phyloP scores from a whole-genome alignment of 345 rosid genomes.

The Populus deltoides region DNA sequence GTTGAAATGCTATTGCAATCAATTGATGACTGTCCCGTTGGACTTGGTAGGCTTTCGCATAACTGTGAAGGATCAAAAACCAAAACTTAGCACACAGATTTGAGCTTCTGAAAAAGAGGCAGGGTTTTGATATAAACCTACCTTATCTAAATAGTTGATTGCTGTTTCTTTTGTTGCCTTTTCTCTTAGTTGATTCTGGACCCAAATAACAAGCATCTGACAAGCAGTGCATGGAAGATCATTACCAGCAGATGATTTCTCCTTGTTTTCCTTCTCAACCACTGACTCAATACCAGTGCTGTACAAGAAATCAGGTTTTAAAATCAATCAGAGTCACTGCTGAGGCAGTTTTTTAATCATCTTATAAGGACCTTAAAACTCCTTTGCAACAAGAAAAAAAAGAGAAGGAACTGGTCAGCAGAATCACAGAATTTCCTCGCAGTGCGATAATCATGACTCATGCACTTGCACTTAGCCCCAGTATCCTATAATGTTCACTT shows the following conservation, averaged over 20 bases:
- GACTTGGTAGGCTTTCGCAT: conserved; percentile 71
- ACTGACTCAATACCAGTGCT: conserved; percentile 43
- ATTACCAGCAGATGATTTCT: conserved; percentile 23
- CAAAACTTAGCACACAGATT: not conserved
- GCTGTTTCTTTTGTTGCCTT: conserved; percentile 52
- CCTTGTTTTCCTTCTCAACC: conserved; percentile 35
- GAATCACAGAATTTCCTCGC: not conserved
- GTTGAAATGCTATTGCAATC: conserved; percentile 43
- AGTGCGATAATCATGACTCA: too few species aligned
- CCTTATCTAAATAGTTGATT: conserved; percentile 55
- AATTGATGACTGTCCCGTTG: conserved; percentile 52
- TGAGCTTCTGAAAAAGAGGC: not conserved
- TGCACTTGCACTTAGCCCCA: not conserved
- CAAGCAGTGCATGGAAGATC: conserved; percentile 47
- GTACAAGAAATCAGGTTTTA: conserved; percentile 7
- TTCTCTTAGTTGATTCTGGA: conserved; percentile 58
- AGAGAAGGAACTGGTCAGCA: not conserved
- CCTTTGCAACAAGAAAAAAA: not conserved
- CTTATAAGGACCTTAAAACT: not conserved
- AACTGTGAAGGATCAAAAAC: conserved; percentile 35
- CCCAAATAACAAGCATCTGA: conserved; percentile 70
- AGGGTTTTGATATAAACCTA: conserved; percentile 3
- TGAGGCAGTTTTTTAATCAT: not conserved
- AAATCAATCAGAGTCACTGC: not conserved
- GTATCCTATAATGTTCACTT: not conserved